Evolutionary conservation across 257 asterid species (phyloP), one percentile per base, ranked within the genome.

Genomic region (Nicotiana sylvestris): DNA sequence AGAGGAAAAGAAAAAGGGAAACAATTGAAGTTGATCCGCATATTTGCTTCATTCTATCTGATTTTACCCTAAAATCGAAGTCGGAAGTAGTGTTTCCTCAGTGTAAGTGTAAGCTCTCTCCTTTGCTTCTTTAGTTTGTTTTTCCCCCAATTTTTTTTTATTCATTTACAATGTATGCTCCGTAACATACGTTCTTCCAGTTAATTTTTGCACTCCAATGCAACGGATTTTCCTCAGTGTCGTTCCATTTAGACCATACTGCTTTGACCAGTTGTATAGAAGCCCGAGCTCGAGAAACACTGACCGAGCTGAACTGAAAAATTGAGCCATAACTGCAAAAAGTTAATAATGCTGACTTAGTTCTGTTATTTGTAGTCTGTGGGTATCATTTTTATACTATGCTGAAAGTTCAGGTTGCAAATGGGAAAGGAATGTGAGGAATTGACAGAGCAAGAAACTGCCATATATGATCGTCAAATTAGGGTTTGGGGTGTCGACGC

Each of bases 401-500:
- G n/a, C 33, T 43, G 58, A n/a, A 68, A 9, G 39, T 70, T 39
- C 21, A 72, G 78, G 78, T 46, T 43, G 0, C 60, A 21, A 66
- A 72, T 72, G 78, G 78, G 60, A 12, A 72, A 72, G 17, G 60
- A 43, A 72, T 21, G 60, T 21, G 78, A 72, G 37, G 78, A 94
- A 76, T 82, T 96, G 90, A 94, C 99, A n/a, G 99, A 96, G 88
- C 99, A 96, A 32, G 98, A 21, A 21, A 21, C 21, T 21, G 21
- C 21, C 21, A 21, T 21, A 21, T 96, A 96, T 81, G 99, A 96
- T 88, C 98, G 99, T 51, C 99, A 96, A 88, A 96, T 96, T 87
- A 95, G 99, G 79, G 99, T 96, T 74, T 96, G 99, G 99, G 99
- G 99, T 3, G 98, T 97, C 66, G 98, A 94, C 87, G 99, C 98